Evolutionary conservation across 2,329 filamentous ascomycete genomes (phyloP), one percentile per base, ranked within the genome.

Genomic region (Nothopassalora personata): DNA sequence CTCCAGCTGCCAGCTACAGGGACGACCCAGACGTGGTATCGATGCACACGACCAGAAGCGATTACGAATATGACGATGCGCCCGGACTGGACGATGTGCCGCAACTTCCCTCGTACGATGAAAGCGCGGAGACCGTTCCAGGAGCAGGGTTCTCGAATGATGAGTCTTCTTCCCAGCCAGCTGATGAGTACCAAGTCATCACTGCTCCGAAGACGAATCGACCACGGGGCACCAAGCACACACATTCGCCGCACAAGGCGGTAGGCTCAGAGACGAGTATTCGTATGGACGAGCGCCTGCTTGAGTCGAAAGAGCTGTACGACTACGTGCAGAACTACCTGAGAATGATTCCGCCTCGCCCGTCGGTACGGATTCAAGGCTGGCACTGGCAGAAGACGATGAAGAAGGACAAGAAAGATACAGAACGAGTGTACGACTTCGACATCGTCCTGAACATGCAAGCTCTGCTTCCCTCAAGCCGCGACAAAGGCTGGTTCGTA

Each of bases 351-450:
- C 63, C 66, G 9, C 69, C 69, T 10, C 53, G 57, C 1, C 68
- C 64, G 1, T 53, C 57, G 18, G 53, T 71, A 10, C 58, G 66
- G n/a, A 63, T 71, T 9, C 57, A 66, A 23, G 69, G 69, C 51
- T 68, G 58, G 58, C 69, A 71, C 53, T 57, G 60, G 59, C 56
- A 69, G 60, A 67, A 62, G 7, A 57, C 56, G 4, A 53, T 60
- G 15, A 60, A 63, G 23, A 60, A 68, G 48, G 66, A 69, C 56
- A 70, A 71, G 61, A 69, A 66, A 30, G 64, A 70, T 59, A 66
- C 66, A 18, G 63, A 70, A 36, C 58, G 60, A 13, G 60, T 66
- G 2, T 60, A 56, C 11, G 69, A 71, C 51, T 71, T 71, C 50
- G 63, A 69, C 43, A 59, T 71, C 28, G 56, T 56, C 1, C 56